Evolutionary conservation across 805 yeast species (phyloP).

Genomic region (Priceomyces medius): DNA sequence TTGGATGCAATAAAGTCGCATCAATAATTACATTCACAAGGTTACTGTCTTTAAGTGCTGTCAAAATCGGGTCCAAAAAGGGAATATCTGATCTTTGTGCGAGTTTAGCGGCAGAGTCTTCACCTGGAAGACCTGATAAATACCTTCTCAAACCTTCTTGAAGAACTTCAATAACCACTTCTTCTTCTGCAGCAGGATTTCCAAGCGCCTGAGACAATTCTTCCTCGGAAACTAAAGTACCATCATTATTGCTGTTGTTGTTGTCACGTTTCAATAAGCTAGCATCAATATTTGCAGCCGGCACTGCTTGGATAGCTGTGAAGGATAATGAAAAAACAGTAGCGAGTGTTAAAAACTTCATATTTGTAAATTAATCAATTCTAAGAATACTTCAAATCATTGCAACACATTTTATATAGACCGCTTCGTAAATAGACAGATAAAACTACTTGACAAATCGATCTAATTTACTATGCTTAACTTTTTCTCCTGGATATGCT

Average conservation of each 20-base stretch:
- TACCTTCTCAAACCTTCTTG: not conserved
- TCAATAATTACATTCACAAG: conserved; percentile 22
- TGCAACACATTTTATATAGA: no score
- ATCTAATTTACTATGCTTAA: no score
- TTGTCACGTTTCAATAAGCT: not conserved
- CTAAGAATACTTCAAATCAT: no score
- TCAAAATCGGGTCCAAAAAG: conserved; percentile 20
- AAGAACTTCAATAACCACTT: conserved; percentile 2
- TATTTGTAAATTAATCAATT: no score
- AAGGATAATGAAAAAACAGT: not conserved
- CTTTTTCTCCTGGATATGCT: no score
- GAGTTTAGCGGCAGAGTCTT: not conserved
- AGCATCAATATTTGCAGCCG: not conserved
- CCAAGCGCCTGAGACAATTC: not conserved
- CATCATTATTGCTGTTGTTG: not conserved
- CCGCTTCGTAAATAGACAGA: no score
- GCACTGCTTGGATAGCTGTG: not conserved
- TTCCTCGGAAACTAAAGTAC: not conserved
- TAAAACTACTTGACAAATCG: no score
- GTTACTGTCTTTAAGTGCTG: conserved; percentile 20
- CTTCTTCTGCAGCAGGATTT: not conserved
- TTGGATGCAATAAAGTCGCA: conserved; percentile 20
- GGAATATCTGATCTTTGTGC: conserved; percentile 19
- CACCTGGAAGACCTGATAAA: conserved; percentile 1
- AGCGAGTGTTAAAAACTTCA: not conserved